Evolutionary conservation across 495 filamentous ascomycete genomes (phyloP).

Genomic region (Penicillium nucicola): DNA sequence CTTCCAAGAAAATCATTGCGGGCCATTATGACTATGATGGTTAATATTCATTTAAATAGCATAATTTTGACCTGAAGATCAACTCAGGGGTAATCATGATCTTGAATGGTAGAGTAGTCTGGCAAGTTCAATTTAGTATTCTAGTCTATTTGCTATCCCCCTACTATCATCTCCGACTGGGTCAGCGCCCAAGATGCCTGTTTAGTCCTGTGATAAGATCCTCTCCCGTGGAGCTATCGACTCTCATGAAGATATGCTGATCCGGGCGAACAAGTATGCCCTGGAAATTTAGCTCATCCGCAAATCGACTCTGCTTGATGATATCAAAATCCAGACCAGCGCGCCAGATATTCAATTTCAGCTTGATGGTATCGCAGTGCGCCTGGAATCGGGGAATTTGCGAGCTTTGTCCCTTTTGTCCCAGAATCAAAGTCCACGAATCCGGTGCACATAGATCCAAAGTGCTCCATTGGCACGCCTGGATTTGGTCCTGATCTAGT

Average conservation of each 20-base stretch:
- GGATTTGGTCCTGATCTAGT: conserved; percentile 5
- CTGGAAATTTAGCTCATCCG: neutral
- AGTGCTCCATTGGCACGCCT: conserved; percentile 18
- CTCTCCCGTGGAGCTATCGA: neutral
- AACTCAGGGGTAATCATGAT: no score
- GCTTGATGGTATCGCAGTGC: neutral
- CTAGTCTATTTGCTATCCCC: neutral
- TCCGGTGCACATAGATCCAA: conserved; percentile 23
- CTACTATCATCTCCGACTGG: neutral
- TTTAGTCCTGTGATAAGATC: neutral
- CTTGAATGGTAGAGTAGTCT: no score
- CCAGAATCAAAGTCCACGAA: conserved; percentile 15
- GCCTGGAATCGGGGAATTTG: neutral
- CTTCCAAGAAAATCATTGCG: no score
- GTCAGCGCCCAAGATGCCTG: neutral
- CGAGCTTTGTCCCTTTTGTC: neutral
- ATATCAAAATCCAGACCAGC: conserved; percentile 1
- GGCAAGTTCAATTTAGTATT: no score
- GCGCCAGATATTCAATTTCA: conserved; percentile 1
- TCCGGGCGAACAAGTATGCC: conserved; percentile 8
- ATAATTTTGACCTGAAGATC: no score
- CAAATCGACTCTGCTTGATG: conserved; percentile 1
- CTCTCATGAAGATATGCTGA: conserved; percentile 3
- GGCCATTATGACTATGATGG: no score
- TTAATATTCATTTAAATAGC: no score